Percentiles rank a stretch among this genome's conserved stretches.
Evolutionary conservation across 495 filamentous ascomycete genomes (phyloP).

Genomic region (Podospora sp.): DNA sequence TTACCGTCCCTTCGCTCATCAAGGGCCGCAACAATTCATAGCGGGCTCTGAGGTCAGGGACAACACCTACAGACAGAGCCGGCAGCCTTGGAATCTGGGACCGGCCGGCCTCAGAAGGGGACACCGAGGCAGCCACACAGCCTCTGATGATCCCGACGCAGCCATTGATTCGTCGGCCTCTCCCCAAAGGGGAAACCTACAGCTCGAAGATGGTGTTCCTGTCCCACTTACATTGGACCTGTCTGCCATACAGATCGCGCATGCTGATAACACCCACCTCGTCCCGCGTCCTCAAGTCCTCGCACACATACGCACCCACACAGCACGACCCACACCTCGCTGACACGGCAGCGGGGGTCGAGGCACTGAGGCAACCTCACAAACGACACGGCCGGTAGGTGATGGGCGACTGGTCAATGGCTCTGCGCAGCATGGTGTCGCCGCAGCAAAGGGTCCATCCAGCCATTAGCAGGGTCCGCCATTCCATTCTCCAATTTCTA

Average conservation of each 20-base stretch:
- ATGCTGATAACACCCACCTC: constrained; percentile 12
- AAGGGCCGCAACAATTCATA: too few species aligned
- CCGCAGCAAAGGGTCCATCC: neutral
- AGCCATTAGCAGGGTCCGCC: neutral
- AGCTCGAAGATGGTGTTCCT: constrained; percentile 18
- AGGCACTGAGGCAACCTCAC: neutral
- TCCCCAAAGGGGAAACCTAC: constrained; percentile 12
- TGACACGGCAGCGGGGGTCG: neutral
- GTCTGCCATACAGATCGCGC: constrained; percentile 3
- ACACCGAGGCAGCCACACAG: constrained; percentile 3
- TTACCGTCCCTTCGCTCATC: neutral
- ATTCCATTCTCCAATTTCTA: constrained; percentile 5
- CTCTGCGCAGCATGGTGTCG: neutral
- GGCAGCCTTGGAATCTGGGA: constrained; percentile 15
- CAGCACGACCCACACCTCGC: neutral
- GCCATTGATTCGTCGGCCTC: constrained; percentile 1
- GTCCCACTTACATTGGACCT: constrained; percentile 12
- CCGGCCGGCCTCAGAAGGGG: neutral
- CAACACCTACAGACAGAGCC: neutral
- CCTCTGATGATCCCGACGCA: neutral
- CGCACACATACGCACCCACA: neutral
- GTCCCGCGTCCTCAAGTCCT: constrained; percentile 1
- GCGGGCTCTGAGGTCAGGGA: neutral
- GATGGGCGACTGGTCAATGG: constrained; percentile 11
- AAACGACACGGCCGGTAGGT: neutral